Percentiles rank a stretch among this genome's conserved stretches.
phyloP scores from a whole-genome alignment of 1,284 basidiomycete species.

The Ceratobasidium sp. region DNA sequence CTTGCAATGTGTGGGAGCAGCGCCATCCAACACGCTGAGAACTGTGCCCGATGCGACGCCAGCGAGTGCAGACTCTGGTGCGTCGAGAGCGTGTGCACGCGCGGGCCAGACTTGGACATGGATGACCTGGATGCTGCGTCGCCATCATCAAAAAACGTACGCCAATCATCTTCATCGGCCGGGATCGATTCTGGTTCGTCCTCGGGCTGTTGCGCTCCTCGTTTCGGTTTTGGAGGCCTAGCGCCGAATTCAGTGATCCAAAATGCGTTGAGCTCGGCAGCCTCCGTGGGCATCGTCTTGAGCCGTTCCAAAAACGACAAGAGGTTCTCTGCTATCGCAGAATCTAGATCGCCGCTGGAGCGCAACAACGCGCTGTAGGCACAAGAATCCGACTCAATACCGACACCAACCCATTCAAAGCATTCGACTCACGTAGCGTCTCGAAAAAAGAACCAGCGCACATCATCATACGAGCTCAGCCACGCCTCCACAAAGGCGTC shows the following conservation, averaged over 20 bases:
- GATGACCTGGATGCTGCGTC: neutral
- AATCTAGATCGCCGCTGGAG: conserved; percentile 48
- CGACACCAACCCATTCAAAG: neutral
- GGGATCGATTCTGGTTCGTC: conserved; percentile 57
- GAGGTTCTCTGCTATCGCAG: conserved; percentile 63
- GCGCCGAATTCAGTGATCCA: conserved; percentile 76
- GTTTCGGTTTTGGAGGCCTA: conserved; percentile 59
- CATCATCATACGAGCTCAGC: conserved; percentile 84
- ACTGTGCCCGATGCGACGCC: conserved; percentile 75
- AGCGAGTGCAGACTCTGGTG: conserved; percentile 78
- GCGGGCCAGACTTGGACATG: conserved; percentile 44
- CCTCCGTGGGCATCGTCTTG: conserved; percentile 79
- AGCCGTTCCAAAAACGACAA: conserved; percentile 79
- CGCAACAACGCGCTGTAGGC: conserved; percentile 30
- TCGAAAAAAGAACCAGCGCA: conserved; percentile 91
- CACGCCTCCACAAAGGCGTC: conserved; percentile 71
- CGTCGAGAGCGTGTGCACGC: conserved; percentile 68
- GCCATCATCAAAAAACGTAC: conserved; percentile 75
- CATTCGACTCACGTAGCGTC: conserved; percentile 68
- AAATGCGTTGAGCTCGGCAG: conserved; percentile 81
- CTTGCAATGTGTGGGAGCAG: conserved; percentile 67
- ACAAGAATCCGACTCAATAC: neutral
- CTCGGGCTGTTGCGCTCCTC: conserved; percentile 48
- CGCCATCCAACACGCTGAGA: conserved; percentile 77
- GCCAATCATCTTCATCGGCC: conserved; percentile 69